Evolutionary conservation across 176 grass and related monocot genomes (phyloP).

Genomic region (Oryza nivara): DNA sequence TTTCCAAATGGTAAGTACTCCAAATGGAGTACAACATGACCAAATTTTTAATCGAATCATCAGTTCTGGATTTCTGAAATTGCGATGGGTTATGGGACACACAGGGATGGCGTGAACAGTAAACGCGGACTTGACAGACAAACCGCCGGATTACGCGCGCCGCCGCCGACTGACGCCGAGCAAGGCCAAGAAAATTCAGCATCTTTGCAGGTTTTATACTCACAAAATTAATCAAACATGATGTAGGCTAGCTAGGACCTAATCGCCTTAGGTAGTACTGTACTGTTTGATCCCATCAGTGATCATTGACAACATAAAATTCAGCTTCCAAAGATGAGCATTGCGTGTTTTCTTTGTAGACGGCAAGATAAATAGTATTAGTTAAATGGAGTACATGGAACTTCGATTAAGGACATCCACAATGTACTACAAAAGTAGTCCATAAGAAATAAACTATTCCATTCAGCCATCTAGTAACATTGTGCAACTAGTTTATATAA

Average conservation of each 20-base stretch:
- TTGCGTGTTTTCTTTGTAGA: background rate
- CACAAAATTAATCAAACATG: background rate
- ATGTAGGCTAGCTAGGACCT: background rate
- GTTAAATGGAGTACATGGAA: background rate
- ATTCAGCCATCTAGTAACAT: too few relatives aligned
- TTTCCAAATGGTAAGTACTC: too few relatives aligned
- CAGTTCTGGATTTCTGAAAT: background rate
- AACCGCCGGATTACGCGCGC: background rate
- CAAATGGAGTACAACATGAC: too few relatives aligned
- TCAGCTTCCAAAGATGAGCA: background rate
- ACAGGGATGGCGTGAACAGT: background rate
- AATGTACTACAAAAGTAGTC: too few relatives aligned
- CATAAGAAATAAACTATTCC: too few relatives aligned
- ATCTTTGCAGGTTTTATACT: background rate
- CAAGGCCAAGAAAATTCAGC: slow-evolving; percentile 29
- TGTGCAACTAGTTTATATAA: too few relatives aligned
- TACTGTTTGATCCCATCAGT: background rate
- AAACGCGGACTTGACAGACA: background rate
- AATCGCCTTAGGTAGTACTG: background rate
- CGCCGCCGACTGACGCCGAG: background rate
- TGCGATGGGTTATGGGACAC: background rate
- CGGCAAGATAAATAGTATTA: background rate
- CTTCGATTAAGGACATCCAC: background rate
- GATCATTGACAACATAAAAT: background rate
- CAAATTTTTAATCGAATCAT: background rate